phyloP scores from a whole-genome alignment of 805 yeast species.

The Starmerella geochares region DNA sequence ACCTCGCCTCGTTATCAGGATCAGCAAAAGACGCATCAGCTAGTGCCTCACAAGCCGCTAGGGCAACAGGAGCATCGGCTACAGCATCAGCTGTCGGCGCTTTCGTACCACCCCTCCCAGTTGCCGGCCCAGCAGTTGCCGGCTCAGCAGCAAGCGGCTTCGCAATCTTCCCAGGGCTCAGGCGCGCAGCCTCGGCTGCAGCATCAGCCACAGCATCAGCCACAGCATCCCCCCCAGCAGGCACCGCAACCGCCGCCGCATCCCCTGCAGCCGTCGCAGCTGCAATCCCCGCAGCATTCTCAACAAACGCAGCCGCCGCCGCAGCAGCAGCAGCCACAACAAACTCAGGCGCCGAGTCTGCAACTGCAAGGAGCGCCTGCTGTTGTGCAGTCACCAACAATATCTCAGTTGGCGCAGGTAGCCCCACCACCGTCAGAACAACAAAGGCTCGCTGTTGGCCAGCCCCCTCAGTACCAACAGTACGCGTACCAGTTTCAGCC shows the following conservation, averaged over 20 bases:
- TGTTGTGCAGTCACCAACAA: constrained; percentile 5
- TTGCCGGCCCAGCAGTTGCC: too few relatives aligned
- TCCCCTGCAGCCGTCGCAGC: background rate
- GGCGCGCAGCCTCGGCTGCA: constrained; percentile 1
- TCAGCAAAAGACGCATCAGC: constrained; percentile 18
- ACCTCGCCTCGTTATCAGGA: background rate
- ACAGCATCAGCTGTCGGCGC: too few relatives aligned
- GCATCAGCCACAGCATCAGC: constrained; percentile 12
- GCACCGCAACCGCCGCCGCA: constrained; percentile 10
- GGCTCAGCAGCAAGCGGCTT: too few relatives aligned
- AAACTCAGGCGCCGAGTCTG: background rate
- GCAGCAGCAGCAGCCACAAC: background rate
- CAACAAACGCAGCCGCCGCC: constrained; percentile 4
- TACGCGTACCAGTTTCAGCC: constrained; percentile 9
- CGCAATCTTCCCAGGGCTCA: too few relatives aligned
- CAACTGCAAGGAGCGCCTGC: constrained; percentile 1
- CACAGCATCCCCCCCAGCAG: constrained; percentile 10
- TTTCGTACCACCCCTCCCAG: too few relatives aligned
- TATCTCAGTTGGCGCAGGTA: background rate
- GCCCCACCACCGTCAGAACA: constrained; percentile 5
- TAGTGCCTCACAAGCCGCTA: too few relatives aligned
- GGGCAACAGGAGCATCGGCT: constrained; percentile 9
- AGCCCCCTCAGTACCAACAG: constrained; percentile 11
- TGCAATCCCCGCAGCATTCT: background rate
- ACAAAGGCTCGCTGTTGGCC: constrained; percentile 4